Evolutionary conservation across 139 green algal species (phyloP).

Genomic region (Astrephomene gubernaculifera): DNA sequence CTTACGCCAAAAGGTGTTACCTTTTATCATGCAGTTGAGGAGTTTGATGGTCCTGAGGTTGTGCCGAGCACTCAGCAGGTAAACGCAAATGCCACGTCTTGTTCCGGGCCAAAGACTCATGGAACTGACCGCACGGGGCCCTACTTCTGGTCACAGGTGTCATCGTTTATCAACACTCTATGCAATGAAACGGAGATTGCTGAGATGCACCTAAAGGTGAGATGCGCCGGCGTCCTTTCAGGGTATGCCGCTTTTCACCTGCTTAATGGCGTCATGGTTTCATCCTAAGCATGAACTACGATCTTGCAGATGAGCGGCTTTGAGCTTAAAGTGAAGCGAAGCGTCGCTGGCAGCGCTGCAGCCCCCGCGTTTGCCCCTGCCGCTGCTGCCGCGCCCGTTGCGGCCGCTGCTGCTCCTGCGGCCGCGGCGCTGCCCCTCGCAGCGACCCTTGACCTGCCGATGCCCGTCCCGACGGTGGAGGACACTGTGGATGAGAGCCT

Average conservation of each 20-base stretch:
- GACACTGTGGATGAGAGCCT: constrained; percentile 82
- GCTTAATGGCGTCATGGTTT: too few relatives aligned
- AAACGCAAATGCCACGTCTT: not conserved
- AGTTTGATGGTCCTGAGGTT: constrained; percentile 53
- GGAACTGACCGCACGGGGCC: not conserved
- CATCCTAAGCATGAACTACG: not conserved
- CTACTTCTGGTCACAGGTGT: constrained; percentile 67
- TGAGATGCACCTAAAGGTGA: constrained; percentile 86
- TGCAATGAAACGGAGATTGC: constrained; percentile 89
- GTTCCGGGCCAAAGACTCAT: not conserved
- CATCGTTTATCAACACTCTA: constrained; percentile 76
- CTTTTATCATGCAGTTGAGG: constrained; percentile 40
- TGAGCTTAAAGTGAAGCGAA: constrained; percentile 78
- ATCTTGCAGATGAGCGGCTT: constrained; percentile 79
- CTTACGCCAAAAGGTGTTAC: not conserved
- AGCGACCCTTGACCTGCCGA: not conserved
- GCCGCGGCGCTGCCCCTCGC: constrained; percentile 31
- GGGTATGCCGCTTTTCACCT: too few relatives aligned
- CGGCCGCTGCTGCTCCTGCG: constrained; percentile 20
- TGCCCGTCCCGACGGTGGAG: constrained; percentile 37
- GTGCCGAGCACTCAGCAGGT: constrained; percentile 61
- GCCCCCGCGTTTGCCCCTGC: constrained; percentile 1
- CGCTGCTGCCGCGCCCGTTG: constrained; percentile 14
- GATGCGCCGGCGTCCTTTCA: not conserved
- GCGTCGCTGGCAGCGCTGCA: constrained; percentile 37